Conservation (phyloP, 148 eudicot genomes). For the Nepenthes mirabilis region DNA sequence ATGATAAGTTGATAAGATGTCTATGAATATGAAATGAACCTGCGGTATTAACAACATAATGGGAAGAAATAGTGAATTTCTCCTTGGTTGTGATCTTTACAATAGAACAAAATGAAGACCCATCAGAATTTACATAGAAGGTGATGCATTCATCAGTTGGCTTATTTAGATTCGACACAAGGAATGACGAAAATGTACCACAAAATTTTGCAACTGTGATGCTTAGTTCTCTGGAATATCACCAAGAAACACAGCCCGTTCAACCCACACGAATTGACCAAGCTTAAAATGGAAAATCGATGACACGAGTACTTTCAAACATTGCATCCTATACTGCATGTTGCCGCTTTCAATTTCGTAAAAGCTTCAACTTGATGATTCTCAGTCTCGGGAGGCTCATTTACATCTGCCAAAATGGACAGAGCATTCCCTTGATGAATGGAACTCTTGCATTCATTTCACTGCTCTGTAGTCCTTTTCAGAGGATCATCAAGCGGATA, state of each 20-base stretch:
- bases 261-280: too few species aligned
- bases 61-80: not conserved
- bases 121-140: conserved; percentile 4
- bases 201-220: not conserved
- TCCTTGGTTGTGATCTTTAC: conserved; percentile 8
- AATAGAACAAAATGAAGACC: conserved; percentile 3
- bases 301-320: too few species aligned
- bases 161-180: not conserved
- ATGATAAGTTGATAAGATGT: too few species aligned
- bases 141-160: not conserved
- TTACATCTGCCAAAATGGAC: not conserved
- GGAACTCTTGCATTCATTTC: not conserved
- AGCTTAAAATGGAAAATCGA: too few species aligned
- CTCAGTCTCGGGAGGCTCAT: not conserved
- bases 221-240: too few species aligned
- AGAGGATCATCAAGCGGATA: too few species aligned
- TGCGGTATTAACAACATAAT: too few species aligned
- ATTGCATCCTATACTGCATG: too few species aligned
- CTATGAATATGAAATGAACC: too few species aligned
- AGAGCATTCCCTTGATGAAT: not conserved
- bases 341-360: not conserved
- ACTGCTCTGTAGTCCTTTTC: not conserved
- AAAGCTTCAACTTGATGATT: not conserved
- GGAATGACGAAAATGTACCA: conserved; percentile 8
- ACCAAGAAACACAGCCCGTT: too few species aligned